A percentile compares a stretch with the other conserved stretches of the same genome.
Evolutionary conservation across 176 grass and related monocot species (phyloP).

Genomic region (Bonia amplexicaulis): DNA sequence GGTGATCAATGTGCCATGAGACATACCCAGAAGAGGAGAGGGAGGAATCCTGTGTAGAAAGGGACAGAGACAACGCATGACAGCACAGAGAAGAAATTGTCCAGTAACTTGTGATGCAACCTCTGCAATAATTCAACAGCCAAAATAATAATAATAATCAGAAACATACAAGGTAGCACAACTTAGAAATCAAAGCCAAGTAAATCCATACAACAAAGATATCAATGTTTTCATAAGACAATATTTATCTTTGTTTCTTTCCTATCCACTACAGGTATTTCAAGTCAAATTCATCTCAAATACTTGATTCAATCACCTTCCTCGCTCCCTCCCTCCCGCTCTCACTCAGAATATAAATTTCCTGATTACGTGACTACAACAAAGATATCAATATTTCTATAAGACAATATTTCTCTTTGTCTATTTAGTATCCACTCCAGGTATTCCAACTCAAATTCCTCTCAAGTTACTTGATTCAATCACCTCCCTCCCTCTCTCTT

Average conservation of each 20-base stretch:
- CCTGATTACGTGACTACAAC: not conserved
- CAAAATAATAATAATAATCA: not conserved
- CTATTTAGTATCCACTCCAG: not conserved
- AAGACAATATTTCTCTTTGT: not conserved
- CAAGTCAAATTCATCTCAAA: not conserved
- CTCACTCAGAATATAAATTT: not conserved
- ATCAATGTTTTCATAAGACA: not conserved
- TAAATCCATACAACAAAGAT: not conserved
- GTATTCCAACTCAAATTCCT: not conserved
- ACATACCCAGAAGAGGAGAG: constrained; percentile 92
- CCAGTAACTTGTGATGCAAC: constrained; percentile 56
- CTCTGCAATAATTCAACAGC: constrained; percentile 55
- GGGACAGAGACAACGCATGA: constrained; percentile 91
- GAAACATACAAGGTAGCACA: not conserved
- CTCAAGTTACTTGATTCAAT: not conserved
- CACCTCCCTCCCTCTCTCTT: not conserved
- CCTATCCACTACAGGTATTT: not conserved
- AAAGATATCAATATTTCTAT: not conserved
- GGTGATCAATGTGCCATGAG: not conserved
- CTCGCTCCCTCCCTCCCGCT: not conserved
- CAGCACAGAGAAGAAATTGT: constrained; percentile 79
- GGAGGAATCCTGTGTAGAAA: constrained; percentile 96
- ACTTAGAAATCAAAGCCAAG: not conserved
- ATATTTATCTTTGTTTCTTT: not conserved
- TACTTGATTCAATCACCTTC: not conserved